Evolutionary conservation across 768 basidiomycete genomes (phyloP).

Genomic region (Panellus pusillus): DNA sequence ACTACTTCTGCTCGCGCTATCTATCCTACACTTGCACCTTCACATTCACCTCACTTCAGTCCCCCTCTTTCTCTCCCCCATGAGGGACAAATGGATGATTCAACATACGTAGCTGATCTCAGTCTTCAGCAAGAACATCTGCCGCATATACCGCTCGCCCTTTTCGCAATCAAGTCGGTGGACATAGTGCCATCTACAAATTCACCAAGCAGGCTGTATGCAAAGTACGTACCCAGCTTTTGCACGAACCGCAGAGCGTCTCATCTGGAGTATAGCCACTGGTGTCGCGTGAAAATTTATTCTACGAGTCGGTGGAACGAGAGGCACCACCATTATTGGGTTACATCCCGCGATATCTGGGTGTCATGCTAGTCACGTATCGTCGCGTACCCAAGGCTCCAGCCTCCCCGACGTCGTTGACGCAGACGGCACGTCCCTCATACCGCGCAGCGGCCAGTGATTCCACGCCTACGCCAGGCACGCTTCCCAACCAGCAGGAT

Average conservation of each 20-base stretch:
- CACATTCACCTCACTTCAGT: constrained; percentile 17
- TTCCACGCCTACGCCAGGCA: constrained; percentile 20
- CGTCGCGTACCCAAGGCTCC: constrained; percentile 64
- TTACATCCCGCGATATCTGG: constrained; percentile 97
- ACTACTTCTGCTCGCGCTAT: constrained; percentile 45
- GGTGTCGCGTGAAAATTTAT: constrained; percentile 94
- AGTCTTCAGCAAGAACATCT: constrained; percentile 57
- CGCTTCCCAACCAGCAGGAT: constrained; percentile 28
- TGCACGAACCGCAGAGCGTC: not conserved
- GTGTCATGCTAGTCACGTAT: constrained; percentile 98
- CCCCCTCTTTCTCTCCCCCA: constrained; percentile 13
- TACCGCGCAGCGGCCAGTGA: constrained; percentile 30
- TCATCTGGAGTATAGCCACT: constrained; percentile 64
- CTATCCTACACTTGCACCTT: constrained; percentile 31
- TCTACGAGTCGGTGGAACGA: constrained; percentile 95
- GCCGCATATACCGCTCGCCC: constrained; percentile 93
- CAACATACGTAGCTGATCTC: constrained; percentile 34
- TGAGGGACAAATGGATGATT: constrained; percentile 11
- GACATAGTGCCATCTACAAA: constrained; percentile 96
- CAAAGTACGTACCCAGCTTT: constrained; percentile 66
- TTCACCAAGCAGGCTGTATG: constrained; percentile 97
- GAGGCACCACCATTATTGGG: constrained; percentile 89
- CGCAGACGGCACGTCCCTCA: constrained; percentile 27
- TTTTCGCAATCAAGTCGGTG: constrained; percentile 97
- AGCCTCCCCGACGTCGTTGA: constrained; percentile 22